Base-by-base conservation (phyloP, 768 basidiomycete genomes). In the Mycena filopes region DNA sequence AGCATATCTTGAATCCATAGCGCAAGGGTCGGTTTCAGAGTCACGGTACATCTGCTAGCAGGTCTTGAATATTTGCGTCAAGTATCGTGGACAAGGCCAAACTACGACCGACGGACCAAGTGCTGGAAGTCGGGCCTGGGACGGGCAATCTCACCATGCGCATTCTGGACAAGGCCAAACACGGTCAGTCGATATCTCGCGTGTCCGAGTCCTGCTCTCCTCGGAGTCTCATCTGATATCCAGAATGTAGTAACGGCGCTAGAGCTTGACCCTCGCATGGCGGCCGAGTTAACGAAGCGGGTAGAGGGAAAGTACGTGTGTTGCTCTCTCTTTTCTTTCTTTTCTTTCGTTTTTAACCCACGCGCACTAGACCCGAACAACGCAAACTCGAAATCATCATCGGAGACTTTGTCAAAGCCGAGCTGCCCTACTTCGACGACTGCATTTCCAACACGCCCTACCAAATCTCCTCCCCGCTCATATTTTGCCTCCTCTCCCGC, bases 381-480 rank as follows among this genome's bases (percentile, higher is more conserved):
- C 88, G 92, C 69, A 97, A 97, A 74, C 88, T 99, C 1, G 94
- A 98, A 69, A 90, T 99, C 66, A 89, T 98, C 71, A 92, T 99
- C 63, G 98, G 97, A 51, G 98, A 99, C 78, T 98, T 99, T 75
- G 94, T 98, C 74, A 99, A 99, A 79, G 94, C 93, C n/a, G 94
- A 96, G 57, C 82, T 99, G 21, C 98, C 98, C 12, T 99, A 96
- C 79, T 99, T 99, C 65, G 97, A 99, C 78, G 98, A 98, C 60
- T 99, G 97, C 84, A 99, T 99, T 73, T 96, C 94, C 71, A 99
- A 99, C 75, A 99, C 98, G 1, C 98, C 98, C 1, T 99, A 99
- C 78, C 96, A 99, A 78, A 99, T 99, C 72, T 99, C 98, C 2
- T 99, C 98, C 0, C 94, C 96, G 7, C 90, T 99, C 53, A 92